Base-by-base conservation (phyloP, 2,329 filamentous ascomycete genomes). In the Fusarium sp. region DNA sequence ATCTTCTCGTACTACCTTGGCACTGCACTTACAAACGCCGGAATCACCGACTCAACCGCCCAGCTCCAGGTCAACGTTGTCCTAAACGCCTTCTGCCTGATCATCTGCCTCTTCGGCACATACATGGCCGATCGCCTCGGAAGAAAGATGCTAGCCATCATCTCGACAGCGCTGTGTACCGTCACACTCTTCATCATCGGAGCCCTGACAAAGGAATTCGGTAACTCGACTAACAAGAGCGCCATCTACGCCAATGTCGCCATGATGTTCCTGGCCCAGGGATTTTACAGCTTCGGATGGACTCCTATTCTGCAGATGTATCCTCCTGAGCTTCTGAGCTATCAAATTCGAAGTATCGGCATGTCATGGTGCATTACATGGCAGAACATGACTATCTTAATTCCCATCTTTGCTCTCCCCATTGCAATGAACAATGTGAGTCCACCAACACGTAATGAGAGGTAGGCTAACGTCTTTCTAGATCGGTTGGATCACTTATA, bases 361-460 rank as follows among this genome's bases (percentile, higher is more conserved):
- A 56, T 61, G 50, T 53, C 58, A 4, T 61, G 58, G 46, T 29
- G 40, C n/a, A 49, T 58, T 34, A 58, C 56, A 11, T 50, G 40
- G 56, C 40, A 50, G 42, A 58, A 51, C 33, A 25, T 49, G 25
- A 33, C 46, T 13, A 50, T 58, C 14, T 20, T 53, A 16, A 53
- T 53, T 3, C 49, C 49, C 8, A 34, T 53, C 13, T 53, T 53
- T 34, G 49, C 49, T 27, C 34, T 53, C 27, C 49, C 49, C 3
- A 53, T 53, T 9, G 49, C 49, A 31, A 53, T 56, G 31, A 36
- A n/a, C 50, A 29, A n/a, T 1, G 42, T 49, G 14, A 16, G 42
- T 49, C 5, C 1, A 3, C 10, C 5, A 40, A 40, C 10, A 2
- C 16, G 0, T 18, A 13, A 0, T 18, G 36, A 6, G 5, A 3